phyloP scores from a whole-genome alignment of 2,329 filamentous ascomycete genomes.

The Sclerotinia sclerotiorum region DNA sequence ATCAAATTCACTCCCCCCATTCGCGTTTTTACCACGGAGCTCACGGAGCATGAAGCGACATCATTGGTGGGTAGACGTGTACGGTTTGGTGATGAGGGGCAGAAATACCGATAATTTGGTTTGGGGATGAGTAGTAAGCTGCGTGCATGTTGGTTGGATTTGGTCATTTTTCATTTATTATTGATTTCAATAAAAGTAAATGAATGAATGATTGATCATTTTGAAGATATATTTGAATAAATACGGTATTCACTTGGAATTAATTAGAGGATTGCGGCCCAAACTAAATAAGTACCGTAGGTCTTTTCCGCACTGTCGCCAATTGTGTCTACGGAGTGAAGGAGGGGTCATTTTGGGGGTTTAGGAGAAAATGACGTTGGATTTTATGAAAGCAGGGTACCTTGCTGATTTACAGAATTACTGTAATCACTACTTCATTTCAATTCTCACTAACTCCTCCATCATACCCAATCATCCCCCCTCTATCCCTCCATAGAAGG shows the following conservation, averaged over 20 bases:
- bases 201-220: background rate
- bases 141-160: background rate
- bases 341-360: background rate
- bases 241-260: background rate
- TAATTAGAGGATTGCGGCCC: background rate
- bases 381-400: background rate
- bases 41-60: background rate
- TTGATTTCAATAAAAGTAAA: too few relatives aligned
- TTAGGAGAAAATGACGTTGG: background rate
- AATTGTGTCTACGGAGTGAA: background rate
- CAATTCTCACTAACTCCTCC: background rate
- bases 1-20: background rate
- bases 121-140: slow-evolving; percentile 1
- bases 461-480: background rate
- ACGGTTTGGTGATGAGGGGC: slow-evolving; percentile 2
- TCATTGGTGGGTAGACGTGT: slow-evolving; percentile 1
- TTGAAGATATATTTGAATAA: background rate
- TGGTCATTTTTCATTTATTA: background rate
- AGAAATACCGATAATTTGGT: background rate
- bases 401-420: background rate
- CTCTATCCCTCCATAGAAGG: background rate
- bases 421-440: background rate
- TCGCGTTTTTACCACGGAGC: background rate
- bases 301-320: background rate
- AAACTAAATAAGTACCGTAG: background rate